Evolutionary conservation across 2,329 filamentous ascomycete species (phyloP), one percentile per base, ranked within the genome.

Genomic region (Claviceps sp.): DNA sequence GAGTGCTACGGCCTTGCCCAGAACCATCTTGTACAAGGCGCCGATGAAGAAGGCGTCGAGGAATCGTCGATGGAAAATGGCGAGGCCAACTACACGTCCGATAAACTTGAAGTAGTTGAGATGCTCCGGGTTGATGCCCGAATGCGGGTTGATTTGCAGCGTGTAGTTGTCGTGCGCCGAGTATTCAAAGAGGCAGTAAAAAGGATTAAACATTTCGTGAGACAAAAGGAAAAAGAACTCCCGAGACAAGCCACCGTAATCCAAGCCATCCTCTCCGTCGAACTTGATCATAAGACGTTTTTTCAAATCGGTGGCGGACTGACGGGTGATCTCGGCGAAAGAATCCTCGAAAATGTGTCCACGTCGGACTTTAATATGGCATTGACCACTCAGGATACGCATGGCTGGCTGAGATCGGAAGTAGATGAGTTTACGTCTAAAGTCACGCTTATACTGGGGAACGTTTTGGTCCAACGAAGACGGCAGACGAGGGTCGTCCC

Each of bases 71-170:
- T 98, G 93, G 82, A 98, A 98, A 64, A 98, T 98, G 55, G 93
- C 91, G 60, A 98, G 71, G 55, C 93, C 93, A 54, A 98, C 93
- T 30, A 98, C 93, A 55, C 93, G 88, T 48, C 93, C 93, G 63
- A 98, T 98, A 66, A 98, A 98, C 70, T 95, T 97, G 82, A 98
- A 98, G 73, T 97, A 98, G 68, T 96, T 97, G 63, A 98, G 75
- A 80, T 98, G 93, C 71, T 98, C 93, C 1, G 93, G 93, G 70
- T 98, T 98, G 71, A 98, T 97, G 58, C 93, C 93, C 19, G 93
- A 98, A 70, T 98, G 93, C 46, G 93, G 93, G 73, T 98, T 98
- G 75, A 98, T 98, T 72, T 98, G 93, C 52, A 98, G 85, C 34
- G 93, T 98, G 73, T 98, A 98, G 73, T 98, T 98, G 81, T 98